phyloP scores from a whole-genome alignment of 169 alveolate genomes.

The Eimeria brunetti region DNA sequence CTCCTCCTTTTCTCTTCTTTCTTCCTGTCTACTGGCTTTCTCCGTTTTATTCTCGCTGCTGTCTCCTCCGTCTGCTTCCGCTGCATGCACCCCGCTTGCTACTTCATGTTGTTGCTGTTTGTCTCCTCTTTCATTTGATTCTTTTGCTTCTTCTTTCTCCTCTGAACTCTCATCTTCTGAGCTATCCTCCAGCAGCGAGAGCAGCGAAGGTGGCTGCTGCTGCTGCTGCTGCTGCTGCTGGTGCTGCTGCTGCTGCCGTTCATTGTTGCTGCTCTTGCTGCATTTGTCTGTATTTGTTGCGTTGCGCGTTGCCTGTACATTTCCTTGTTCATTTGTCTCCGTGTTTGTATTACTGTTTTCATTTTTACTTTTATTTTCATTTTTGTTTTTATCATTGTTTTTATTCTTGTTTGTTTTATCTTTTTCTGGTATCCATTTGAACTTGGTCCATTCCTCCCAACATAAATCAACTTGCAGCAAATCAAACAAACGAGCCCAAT shows the following conservation, averaged over 20 bases:
- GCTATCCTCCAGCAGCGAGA: not conserved
- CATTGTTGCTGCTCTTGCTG: not conserved
- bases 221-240: not conserved
- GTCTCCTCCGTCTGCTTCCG: too few species aligned
- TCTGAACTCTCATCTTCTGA: not conserved
- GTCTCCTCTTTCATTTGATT: too few species aligned
- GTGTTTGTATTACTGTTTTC: not conserved
- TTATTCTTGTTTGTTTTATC: not conserved
- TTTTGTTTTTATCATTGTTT: not conserved
- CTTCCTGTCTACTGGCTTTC: too few species aligned
- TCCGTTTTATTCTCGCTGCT: too few species aligned
- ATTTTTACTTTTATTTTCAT: not conserved
- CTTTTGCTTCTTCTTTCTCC: too few species aligned
- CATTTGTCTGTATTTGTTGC: not conserved
- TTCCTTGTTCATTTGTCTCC: too few species aligned
- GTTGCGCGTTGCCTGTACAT: too few species aligned
- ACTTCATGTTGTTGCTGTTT: too few species aligned
- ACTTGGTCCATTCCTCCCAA: not conserved
- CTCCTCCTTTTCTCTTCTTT: not conserved
- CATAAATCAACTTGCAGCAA: conserved; percentile 1
- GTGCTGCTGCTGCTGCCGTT: not conserved
- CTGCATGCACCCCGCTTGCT: too few species aligned
- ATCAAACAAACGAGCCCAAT: not conserved
- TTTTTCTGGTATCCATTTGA: not conserved
- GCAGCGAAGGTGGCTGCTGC: too few species aligned